Percentiles rank a stretch among this genome's conserved stretches.
Conservation (phyloP, 306 rosid genomes). For the Aeschynomene evenia region DNA sequence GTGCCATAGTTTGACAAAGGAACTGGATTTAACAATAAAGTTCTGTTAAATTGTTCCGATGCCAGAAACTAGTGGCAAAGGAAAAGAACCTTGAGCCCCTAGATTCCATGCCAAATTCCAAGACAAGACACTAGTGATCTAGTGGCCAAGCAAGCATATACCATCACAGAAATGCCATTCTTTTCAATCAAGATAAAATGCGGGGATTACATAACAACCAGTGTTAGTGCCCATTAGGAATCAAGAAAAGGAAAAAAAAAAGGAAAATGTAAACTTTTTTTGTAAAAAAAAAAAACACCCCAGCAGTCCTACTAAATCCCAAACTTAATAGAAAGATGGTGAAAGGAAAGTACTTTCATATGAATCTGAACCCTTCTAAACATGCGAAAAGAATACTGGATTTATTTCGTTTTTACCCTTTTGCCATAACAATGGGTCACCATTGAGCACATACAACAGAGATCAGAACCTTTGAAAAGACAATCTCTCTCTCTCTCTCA, state of each 20-base stretch:
- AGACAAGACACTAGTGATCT: constrained; percentile 35
- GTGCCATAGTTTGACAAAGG: not conserved
- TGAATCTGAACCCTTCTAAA: constrained; percentile 21
- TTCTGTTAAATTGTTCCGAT: constrained; percentile 5
- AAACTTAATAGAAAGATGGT: constrained; percentile 2
- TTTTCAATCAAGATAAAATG: constrained; percentile 1
- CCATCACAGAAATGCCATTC: not conserved
- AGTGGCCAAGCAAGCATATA: constrained; percentile 6
- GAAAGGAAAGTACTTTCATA: constrained; percentile 11
- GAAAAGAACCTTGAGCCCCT: not conserved
- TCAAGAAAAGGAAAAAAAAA: not conserved
- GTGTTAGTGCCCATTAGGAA: not conserved
- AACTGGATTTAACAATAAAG: not conserved
- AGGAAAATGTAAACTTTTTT: not conserved
- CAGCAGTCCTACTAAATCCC: not conserved
- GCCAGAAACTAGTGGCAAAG: not conserved
- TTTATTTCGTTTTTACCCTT: not conserved
- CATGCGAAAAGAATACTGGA: not conserved
- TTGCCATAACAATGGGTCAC: constrained; percentile 11
- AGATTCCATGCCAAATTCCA: constrained; percentile 21
- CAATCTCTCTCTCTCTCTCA: not conserved
- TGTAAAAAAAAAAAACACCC: not conserved
- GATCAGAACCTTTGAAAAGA: constrained; percentile 35
- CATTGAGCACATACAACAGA: constrained; percentile 32
- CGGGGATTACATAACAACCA: not conserved